Conservation (phyloP, 1,284 basidiomycete species). For the Malassezia nana region DNA sequence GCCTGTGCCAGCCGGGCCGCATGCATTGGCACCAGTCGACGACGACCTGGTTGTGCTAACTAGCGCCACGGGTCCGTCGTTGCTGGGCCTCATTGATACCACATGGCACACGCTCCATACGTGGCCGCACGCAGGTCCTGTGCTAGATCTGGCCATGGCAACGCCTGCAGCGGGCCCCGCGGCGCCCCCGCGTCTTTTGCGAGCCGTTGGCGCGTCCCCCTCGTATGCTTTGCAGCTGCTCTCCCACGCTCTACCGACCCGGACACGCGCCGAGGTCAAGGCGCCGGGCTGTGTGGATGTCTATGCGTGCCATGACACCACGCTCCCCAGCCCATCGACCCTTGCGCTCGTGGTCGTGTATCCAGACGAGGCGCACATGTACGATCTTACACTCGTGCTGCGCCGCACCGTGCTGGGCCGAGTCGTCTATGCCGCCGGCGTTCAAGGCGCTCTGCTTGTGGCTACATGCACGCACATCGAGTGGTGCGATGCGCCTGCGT, state of each 20-base stretch:
- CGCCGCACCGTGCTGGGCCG: neutral
- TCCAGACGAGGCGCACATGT: neutral
- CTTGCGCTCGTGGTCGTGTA: neutral
- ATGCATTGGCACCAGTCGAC: slow-evolving; percentile 29
- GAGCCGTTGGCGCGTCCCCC: slow-evolving; percentile 74
- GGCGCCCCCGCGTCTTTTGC: slow-evolving; percentile 57
- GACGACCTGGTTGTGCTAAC: slow-evolving; percentile 31
- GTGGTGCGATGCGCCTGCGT: neutral
- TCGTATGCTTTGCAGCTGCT: slow-evolving; percentile 72
- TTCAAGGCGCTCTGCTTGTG: neutral
- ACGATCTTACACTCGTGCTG: neutral
- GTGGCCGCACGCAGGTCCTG: slow-evolving; percentile 60
- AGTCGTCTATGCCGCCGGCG: neutral
- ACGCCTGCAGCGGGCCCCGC: slow-evolving; percentile 50
- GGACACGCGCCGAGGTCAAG: slow-evolving; percentile 52
- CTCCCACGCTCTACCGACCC: slow-evolving; percentile 73
- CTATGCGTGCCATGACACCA: neutral
- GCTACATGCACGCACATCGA: neutral
- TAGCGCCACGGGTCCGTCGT: slow-evolving; percentile 34
- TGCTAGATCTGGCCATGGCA: slow-evolving; percentile 70
- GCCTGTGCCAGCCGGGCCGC: slow-evolving; percentile 24
- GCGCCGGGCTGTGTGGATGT: neutral
- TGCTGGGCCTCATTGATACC: slow-evolving; percentile 15
- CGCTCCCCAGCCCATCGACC: neutral
- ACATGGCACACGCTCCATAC: slow-evolving; percentile 12